These are phyloP conservation scores for Favolaschia claudopus DNA, from an alignment of 768 basidiomycete genomes.

Conservation along the genomic window DNA sequence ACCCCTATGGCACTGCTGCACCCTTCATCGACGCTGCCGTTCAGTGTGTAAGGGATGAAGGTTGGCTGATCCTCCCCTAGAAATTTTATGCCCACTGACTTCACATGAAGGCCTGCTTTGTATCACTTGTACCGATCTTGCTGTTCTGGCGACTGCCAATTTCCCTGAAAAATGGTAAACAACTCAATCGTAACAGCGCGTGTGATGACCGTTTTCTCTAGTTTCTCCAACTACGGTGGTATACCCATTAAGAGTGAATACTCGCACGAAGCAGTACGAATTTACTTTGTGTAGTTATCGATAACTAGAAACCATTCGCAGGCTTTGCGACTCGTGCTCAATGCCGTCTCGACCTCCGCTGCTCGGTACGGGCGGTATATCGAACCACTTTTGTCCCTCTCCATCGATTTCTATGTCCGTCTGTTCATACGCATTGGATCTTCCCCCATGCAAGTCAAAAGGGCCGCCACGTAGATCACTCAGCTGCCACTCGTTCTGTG, in stretches of 20 bases:
- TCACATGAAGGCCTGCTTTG: slow-evolving; percentile 78
- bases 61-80: slow-evolving; percentile 52
- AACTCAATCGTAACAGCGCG: not conserved
- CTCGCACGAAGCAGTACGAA: slow-evolving; percentile 87
- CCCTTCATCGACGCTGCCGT: slow-evolving; percentile 97
- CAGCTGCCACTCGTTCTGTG: not conserved
- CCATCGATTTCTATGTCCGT: slow-evolving; percentile 97
- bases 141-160: slow-evolving; percentile 92
- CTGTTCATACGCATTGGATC: slow-evolving; percentile 84
- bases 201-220: slow-evolving; percentile 36
- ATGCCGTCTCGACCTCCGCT: slow-evolving; percentile 86
- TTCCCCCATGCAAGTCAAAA: slow-evolving; percentile 85
- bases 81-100: not conserved
- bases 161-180: slow-evolving; percentile 95
- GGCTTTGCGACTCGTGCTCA: slow-evolving; percentile 92
- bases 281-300: not conserved
- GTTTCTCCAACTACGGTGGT: slow-evolving; percentile 96
- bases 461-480: slow-evolving; percentile 68
- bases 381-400: slow-evolving; percentile 86
- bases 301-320: slow-evolving; percentile 36
- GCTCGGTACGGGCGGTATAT: slow-evolving; percentile 93
- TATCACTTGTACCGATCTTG: slow-evolving; percentile 95
- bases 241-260: slow-evolving; percentile 92
- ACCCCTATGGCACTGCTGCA: slow-evolving; percentile 97
- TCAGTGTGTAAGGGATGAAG: slow-evolving; percentile 87